These are phyloP conservation scores for Talaromyces sp. DNA, from an alignment of 2,329 filamentous ascomycete species.

Conservation along the genomic window DNA sequence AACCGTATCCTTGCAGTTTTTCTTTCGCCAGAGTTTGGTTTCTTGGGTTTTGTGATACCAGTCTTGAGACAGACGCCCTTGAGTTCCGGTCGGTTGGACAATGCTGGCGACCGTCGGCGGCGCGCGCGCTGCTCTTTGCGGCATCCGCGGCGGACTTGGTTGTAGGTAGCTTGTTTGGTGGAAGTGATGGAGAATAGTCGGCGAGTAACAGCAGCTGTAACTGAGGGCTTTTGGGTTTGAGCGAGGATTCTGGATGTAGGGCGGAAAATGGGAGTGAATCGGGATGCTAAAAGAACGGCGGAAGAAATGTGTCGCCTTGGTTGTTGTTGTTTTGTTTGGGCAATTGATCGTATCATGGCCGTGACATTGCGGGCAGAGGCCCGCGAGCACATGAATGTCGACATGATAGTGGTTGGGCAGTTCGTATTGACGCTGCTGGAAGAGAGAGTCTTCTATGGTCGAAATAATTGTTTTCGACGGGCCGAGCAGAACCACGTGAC, in stretches of 20 bases:
- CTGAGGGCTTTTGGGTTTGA: slow-evolving; percentile 18
- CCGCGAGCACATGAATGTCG: slow-evolving; percentile 6
- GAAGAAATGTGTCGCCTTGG: not conserved
- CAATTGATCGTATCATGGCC: slow-evolving; percentile 1
- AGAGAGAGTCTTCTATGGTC: not conserved
- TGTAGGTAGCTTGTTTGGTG: slow-evolving; percentile 57
- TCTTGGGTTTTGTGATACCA: slow-evolving; percentile 91
- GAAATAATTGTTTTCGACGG: not conserved
- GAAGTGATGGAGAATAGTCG: slow-evolving; percentile 14
- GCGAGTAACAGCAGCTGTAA: not conserved
- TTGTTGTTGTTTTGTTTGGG: not conserved
- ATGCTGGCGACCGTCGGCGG: slow-evolving; percentile 80
- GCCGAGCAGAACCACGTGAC: not conserved
- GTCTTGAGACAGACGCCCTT: slow-evolving; percentile 97
- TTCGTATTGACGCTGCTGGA: not conserved
- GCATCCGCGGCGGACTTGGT: slow-evolving; percentile 70
- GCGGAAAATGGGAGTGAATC: not conserved
- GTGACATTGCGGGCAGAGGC: slow-evolving; percentile 1
- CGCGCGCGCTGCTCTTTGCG: slow-evolving; percentile 73
- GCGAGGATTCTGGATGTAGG: slow-evolving; percentile 19
- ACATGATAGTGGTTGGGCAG: slow-evolving; percentile 1
- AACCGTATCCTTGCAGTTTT: slow-evolving; percentile 91
- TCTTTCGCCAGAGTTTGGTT: slow-evolving; percentile 94
- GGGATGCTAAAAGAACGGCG: not conserved
- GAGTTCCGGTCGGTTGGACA: slow-evolving; percentile 69